Base-by-base conservation (phyloP, 306 rosid species). In the Vachellia collinsii region DNA sequence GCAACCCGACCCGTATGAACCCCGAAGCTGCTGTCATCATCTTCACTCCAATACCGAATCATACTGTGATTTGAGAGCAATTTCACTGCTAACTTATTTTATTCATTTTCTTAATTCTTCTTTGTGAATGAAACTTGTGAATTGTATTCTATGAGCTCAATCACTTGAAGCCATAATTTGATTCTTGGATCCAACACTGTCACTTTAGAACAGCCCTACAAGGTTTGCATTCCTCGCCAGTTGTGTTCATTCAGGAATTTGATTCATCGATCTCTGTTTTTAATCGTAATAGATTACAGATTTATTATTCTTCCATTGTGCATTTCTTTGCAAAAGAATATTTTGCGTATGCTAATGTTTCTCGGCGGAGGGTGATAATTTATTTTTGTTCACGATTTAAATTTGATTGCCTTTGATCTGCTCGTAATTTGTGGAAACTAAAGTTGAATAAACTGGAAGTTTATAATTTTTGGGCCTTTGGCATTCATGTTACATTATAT, bases 151-250 rank as follows among this genome's bases (percentile, higher is more conserved):
- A 20, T 20, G 46, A 80, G 79, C 84, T 86, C 84, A 37, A 66
- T 74, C 29, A 73, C 73, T 73, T 83, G 38, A 36, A 68, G 72
- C 83, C 83, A 72, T 80, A 81, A 75, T 87, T 76, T 87, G 90
- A 84, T 77, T 79, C 78, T 22, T 86, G 59, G 76, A 86, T 82
- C 81, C 62, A 16, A 61, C 76, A 79, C 76, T 23, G 70, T 76
- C 68, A 25, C 20, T 39, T 17, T 64, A 43, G 75, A 62, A 42
- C 53, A 47, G 51, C 13, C 53, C 53, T n/a, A 41, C 36, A 39
- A 85, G 86, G 88, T 79, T 42, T 19, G 51, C 36, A 8, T 68
- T 42, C 47, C 0, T 68, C 42, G 1, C 11, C 73, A 20, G 6
- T n/a, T n/a, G 53, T 42, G 48, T 66, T 29, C 44, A 43, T 72